phyloP scores from a whole-genome alignment of 495 filamentous ascomycete species.

The Trichodelitschia bisporula region DNA sequence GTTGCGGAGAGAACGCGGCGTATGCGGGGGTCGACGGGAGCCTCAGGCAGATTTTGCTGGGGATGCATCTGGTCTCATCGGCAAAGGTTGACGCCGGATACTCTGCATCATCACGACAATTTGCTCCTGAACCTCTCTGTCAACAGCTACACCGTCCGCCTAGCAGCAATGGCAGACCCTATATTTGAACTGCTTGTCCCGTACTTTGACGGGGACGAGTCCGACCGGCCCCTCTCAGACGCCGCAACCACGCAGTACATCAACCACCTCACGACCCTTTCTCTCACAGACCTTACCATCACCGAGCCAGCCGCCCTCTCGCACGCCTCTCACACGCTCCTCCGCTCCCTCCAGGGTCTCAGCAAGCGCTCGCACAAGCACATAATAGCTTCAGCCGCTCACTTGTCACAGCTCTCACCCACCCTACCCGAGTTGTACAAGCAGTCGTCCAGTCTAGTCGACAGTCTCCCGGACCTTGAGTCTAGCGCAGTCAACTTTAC shows the following conservation, averaged over 20 bases:
- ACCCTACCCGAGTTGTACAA: conserved; percentile 41
- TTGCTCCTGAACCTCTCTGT: no score
- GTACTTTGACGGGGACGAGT: no score
- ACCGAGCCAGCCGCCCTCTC: conserved; percentile 58
- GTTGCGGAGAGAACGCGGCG: no score
- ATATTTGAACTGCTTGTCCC: no score
- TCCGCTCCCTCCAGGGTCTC: conserved; percentile 66
- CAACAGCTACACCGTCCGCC: no score
- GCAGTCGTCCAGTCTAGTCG: conserved; percentile 36
- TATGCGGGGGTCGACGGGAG: no score
- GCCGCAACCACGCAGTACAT: conserved; percentile 41
- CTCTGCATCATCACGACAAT: no score
- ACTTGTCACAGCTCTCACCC: conserved; percentile 43
- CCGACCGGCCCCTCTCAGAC: no score
- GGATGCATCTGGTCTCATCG: no score
- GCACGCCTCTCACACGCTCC: conserved; percentile 58
- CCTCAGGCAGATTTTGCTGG: no score
- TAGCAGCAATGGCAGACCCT: no score
- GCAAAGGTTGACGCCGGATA: no score
- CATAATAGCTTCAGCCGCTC: conserved; percentile 55
- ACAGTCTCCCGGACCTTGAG: conserved; percentile 58
- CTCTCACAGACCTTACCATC: conserved; percentile 43
- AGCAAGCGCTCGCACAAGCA: conserved; percentile 81
- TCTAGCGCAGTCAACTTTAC: conserved; percentile 55
- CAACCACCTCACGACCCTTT: conserved; percentile 51